Percentiles rank a stretch among this genome's conserved stretches.
These are phyloP conservation scores for Apiotrichum montevideense DNA, from an alignment of 1,284 basidiomycete species.

Conservation along the genomic window DNA sequence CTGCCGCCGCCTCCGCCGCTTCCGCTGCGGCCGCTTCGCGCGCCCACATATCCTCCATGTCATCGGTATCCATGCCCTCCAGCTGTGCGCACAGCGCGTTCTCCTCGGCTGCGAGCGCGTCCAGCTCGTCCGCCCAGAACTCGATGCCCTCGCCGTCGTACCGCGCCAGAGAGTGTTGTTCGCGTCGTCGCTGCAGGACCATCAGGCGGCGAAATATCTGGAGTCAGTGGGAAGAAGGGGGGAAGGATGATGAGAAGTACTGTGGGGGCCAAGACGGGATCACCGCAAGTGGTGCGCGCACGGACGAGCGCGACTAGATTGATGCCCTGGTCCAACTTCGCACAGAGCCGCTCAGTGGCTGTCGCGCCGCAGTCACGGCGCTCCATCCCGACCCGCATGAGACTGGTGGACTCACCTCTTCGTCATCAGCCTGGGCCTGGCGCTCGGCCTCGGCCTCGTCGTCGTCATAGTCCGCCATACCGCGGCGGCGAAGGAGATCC, in stretches of 20 bases:
- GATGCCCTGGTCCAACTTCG: no score
- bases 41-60: slow-evolving; percentile 21
- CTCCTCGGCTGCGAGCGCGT: slow-evolving; percentile 19
- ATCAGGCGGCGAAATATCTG: slow-evolving; percentile 41
- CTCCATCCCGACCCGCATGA: slow-evolving; percentile 9
- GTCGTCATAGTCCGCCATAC: slow-evolving; percentile 10
- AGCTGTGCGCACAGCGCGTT: slow-evolving; percentile 5
- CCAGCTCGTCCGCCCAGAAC: slow-evolving; percentile 36
- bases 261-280: no score
- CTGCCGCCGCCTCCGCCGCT: slow-evolving; percentile 17
- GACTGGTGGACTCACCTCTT: slow-evolving; percentile 31
- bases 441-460: slow-evolving; percentile 32
- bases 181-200: slow-evolving; percentile 32
- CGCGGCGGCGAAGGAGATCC: slow-evolving; percentile 26
- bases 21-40: slow-evolving; percentile 24
- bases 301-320: no score
- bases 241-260: no score
- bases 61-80: slow-evolving; percentile 2
- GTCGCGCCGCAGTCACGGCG: no score
- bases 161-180: slow-evolving; percentile 30
- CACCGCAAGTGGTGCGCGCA: no score
- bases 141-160: slow-evolving; percentile 32
- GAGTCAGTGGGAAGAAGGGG: not conserved
- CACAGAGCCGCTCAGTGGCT: no score
- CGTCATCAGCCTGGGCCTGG: slow-evolving; percentile 37